These are phyloP conservation scores for Rhodotorula sp. DNA, from an alignment of 1,284 basidiomycete genomes.

Conservation along the genomic window DNA sequence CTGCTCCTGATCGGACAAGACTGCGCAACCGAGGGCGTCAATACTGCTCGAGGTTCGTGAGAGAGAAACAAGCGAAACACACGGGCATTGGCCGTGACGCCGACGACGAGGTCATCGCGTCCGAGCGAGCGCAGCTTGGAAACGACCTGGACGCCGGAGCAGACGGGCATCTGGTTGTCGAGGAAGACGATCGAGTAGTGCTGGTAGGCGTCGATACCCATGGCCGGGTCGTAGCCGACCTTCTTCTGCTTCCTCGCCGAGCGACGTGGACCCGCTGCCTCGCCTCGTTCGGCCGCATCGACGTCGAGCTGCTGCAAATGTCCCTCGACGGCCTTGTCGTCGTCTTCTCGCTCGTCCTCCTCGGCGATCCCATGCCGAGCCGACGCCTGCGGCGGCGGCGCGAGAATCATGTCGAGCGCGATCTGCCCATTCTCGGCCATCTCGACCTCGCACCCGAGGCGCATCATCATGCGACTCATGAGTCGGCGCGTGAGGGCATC, in stretches of 20 bases:
- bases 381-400: slow-evolving; percentile 32
- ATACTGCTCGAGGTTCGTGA: too few species aligned
- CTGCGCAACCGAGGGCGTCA: slow-evolving; percentile 47
- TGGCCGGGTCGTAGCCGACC: slow-evolving; percentile 13
- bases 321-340: not conserved
- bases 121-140: slow-evolving; percentile 65
- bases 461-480: slow-evolving; percentile 75
- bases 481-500: slow-evolving; percentile 71
- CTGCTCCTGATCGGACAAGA: slow-evolving; percentile 67
- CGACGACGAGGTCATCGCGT: slow-evolving; percentile 50
- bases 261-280: not conserved
- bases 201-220: slow-evolving; percentile 24
- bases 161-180: slow-evolving; percentile 38
- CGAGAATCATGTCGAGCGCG: slow-evolving; percentile 71
- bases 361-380: not conserved
- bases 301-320: not conserved
- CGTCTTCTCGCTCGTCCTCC: not conserved
- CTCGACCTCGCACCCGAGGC: slow-evolving; percentile 72
- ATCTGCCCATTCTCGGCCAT: slow-evolving; percentile 84
- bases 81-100: slow-evolving; percentile 55
- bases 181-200: slow-evolving; percentile 52
- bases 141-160: slow-evolving; percentile 73
- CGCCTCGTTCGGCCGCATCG: slow-evolving; percentile 10
- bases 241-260: not conserved
- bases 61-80: not conserved